Conservation (phyloP, 2,329 filamentous ascomycete genomes). For the Verticillium klebahnii region DNA sequence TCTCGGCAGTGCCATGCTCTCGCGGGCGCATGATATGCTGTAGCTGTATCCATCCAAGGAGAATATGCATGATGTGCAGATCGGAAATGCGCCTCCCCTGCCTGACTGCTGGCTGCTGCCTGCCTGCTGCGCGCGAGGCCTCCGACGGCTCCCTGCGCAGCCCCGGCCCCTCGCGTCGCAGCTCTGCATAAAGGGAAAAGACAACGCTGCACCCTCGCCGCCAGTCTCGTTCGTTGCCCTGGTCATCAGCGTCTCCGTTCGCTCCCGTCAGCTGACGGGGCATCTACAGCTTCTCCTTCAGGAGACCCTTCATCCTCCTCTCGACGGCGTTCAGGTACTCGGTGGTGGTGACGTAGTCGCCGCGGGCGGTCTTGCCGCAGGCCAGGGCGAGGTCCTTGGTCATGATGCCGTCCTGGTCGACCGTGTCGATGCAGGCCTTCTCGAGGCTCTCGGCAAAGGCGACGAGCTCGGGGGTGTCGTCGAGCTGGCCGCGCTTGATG, state of each 20-base stretch:
- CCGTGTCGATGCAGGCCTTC: conserved; percentile 89
- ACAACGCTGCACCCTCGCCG: background rate
- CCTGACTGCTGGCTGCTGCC: background rate
- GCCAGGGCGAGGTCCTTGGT: conserved; percentile 98
- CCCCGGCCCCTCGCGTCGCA: background rate
- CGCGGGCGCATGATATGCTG: background rate
- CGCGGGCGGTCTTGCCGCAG: conserved; percentile 79
- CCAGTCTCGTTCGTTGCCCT: background rate
- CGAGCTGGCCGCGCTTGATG: conserved; percentile 86
- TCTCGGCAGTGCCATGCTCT: background rate
- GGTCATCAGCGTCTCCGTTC: background rate
- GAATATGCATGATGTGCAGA: background rate
- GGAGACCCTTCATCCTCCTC: conserved; percentile 73
- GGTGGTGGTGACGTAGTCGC: conserved; percentile 84
- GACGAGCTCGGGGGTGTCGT: conserved; percentile 86
- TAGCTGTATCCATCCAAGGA: background rate
- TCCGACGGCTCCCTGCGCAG: background rate
- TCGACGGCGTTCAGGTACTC: conserved; percentile 94
- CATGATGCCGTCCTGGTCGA: conserved; percentile 93
- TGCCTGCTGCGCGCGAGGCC: background rate
- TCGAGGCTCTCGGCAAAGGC: conserved; percentile 89
- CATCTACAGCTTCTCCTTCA: conserved; percentile 70
- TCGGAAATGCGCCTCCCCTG: background rate
- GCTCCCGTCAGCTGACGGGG: background rate
- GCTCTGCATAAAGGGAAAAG: background rate